Evolutionary conservation across 305 asterid species (phyloP), one percentile per base, ranked within the genome.

Genomic region (Euphrasia arctica): DNA sequence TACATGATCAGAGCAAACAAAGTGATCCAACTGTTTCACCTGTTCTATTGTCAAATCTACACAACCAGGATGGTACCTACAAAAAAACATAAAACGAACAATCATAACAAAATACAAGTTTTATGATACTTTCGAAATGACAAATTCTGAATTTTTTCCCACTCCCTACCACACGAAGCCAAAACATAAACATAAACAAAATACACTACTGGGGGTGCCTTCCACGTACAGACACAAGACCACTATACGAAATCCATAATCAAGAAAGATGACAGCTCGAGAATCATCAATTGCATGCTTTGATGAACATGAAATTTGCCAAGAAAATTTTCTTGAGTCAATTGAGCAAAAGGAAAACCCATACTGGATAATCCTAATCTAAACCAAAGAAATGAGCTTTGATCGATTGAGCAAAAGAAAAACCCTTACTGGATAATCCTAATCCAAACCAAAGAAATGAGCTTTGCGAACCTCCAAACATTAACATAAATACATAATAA

Each of bases 31-130:
- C 55, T 65, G 72, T 66, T 80, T 84, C 1, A 84, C 80, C 64
- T 84, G 78, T 56, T 82, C 86, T 32, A 66, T 52, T 9, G 84
- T 79, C 91, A 82, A 66, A 5, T 79, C 79, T 12, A 86, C 76
- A 75, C 96, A 89, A 54, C 66, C 75, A 3, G 96, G 96, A 82
- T 89, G 96, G 72, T 73, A 89, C 96, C 96, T 85, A 67, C 72
- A 71, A 72, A 49, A 67, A 65, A 45, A 59, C 52, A 47, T n/a
- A 11, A 5, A 55, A 50, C 2, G 22, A n/a, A 47, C n/a, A 1
- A 47, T 12, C 15, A 47, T n/a, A 6, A n/a, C 1, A 47, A 47
- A 47, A 47, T 10, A 4, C 6, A 45, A 6, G 43, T 39, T 8
- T 6, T 7, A 39, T 8, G 43, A 39, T 8, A 39, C 22, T 39